Conservation (phyloP, 1,139 yeast species). For the Candida tetrigidarum region DNA sequence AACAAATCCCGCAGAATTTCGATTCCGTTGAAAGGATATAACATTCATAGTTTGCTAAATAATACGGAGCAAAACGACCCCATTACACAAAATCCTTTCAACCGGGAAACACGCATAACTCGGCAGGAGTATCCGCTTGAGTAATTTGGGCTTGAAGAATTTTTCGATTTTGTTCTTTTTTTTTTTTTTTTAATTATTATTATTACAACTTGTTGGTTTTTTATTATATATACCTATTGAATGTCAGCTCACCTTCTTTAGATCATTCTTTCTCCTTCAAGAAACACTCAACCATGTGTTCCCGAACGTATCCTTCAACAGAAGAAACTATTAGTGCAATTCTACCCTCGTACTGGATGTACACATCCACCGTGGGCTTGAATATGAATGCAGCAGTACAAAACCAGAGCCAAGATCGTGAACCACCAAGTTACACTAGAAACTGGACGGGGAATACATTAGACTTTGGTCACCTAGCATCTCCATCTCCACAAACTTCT, state of each 20-base stretch:
- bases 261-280: background rate
- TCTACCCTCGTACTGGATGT: slow-evolving; percentile 53
- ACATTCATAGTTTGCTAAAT: background rate
- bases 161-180: background rate
- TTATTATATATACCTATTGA: background rate
- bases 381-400: slow-evolving; percentile 18
- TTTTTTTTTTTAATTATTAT: too few relatives aligned
- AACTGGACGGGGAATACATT: slow-evolving; percentile 1
- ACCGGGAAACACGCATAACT: background rate
- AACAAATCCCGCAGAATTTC: too few relatives aligned
- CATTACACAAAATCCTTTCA: background rate
- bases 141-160: background rate
- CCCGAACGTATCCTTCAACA: background rate
- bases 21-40: too few relatives aligned
- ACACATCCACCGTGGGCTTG: slow-evolving; percentile 39
- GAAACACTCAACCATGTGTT: background rate
- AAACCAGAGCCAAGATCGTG: slow-evolving; percentile 7
- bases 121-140: background rate
- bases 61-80: background rate
- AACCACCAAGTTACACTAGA: slow-evolving; percentile 16
- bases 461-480: background rate
- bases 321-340: slow-evolving; percentile 25
- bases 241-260: background rate
- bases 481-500: background rate
- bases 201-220: background rate